Base-by-base conservation (phyloP, 1,284 basidiomycete species). In the Coniophora puteana region DNA sequence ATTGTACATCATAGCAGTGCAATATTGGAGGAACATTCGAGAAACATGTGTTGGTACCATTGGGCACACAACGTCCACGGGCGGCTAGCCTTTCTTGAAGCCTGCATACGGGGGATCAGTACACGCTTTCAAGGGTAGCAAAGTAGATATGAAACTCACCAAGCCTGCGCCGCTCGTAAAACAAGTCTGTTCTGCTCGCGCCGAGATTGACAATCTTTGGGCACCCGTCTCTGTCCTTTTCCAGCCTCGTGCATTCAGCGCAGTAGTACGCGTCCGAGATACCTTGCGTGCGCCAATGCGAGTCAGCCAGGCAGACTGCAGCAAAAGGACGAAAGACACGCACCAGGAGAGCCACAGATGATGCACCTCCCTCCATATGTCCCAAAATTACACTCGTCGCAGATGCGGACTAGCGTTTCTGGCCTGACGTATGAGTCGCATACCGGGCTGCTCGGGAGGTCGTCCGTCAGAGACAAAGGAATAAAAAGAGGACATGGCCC, bases 371-470 rank as follows among this genome's bases (percentile, higher is more conserved):
- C 93, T 20, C 94, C 93, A 60, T 94, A 96, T 40, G 93, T 94
- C 46, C 96, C 96, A 66, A 94, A 99, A 65, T 98, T 98, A 69
- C 96, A 99, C 70, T 99, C 95, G 63, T 99, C 96, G 65, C 96
- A 99, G 56, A 98, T 96, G 55, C 93, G 83, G 43, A 99, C 96
- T 44, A 99, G 76, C 13, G 95, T 97, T 68, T 96, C 93, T 47
- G 96, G 96, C 52, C 96, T 83, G 45, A 99, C 96, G 68, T 98
- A 98, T 44, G 95, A 99, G 70, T 99, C 96, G 69, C 96, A 99
- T 43, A 99, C 91, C 8, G 96, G 96, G 64, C 95, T 97, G 43
- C 11, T 13, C 10, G 10, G 21, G 7, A 21, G n/a, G 12, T 14
- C 8, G 18, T 60, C 4, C 41, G 32, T 3, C 2, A 16, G 3